These are phyloP conservation scores for Chrysoporthe austroafricana DNA, from an alignment of 2,329 filamentous ascomycete species.

Conservation along the genomic window DNA sequence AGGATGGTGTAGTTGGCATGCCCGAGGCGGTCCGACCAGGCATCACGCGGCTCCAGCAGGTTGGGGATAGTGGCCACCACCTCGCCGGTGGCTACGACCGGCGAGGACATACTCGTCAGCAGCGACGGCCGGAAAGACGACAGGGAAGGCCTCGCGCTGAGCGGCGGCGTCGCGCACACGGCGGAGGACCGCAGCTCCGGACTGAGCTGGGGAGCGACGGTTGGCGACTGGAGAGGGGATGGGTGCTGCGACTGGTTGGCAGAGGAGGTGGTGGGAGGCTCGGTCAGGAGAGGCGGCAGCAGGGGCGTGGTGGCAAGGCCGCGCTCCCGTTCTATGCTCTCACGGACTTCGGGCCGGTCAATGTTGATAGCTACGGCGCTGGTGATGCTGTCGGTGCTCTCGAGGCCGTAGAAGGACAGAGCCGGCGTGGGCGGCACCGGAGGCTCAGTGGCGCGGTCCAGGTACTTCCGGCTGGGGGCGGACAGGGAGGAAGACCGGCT, in stretches of 20 bases:
- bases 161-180: slow-evolving; percentile 65
- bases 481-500: slow-evolving; percentile 81
- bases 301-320: slow-evolving; percentile 77
- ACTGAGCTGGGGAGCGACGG: slow-evolving; percentile 63
- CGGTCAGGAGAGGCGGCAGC: slow-evolving; percentile 77
- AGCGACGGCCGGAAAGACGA: slow-evolving; percentile 72
- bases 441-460: slow-evolving; percentile 53
- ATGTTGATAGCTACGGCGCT: slow-evolving; percentile 58
- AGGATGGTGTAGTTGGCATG: slow-evolving; percentile 92
- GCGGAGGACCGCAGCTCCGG: slow-evolving; percentile 45
- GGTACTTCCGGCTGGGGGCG: slow-evolving; percentile 53
- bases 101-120: slow-evolving; percentile 65
- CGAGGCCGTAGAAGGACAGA: slow-evolving; percentile 66
- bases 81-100: slow-evolving; percentile 50
- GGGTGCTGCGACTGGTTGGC: slow-evolving; percentile 60
- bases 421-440: slow-evolving; percentile 65
- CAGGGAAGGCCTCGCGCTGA: slow-evolving; percentile 77
- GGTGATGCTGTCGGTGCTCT: slow-evolving; percentile 60
- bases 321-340: slow-evolving; percentile 61
- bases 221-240: slow-evolving; percentile 86
- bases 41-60: slow-evolving; percentile 72
- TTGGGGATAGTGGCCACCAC: slow-evolving; percentile 60
- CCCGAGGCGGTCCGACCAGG: slow-evolving; percentile 83
- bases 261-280: slow-evolving; percentile 49
- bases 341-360: slow-evolving; percentile 53